phyloP scores from a whole-genome alignment of 352 stramenopile species.

The Globisporangium perplexum region DNA sequence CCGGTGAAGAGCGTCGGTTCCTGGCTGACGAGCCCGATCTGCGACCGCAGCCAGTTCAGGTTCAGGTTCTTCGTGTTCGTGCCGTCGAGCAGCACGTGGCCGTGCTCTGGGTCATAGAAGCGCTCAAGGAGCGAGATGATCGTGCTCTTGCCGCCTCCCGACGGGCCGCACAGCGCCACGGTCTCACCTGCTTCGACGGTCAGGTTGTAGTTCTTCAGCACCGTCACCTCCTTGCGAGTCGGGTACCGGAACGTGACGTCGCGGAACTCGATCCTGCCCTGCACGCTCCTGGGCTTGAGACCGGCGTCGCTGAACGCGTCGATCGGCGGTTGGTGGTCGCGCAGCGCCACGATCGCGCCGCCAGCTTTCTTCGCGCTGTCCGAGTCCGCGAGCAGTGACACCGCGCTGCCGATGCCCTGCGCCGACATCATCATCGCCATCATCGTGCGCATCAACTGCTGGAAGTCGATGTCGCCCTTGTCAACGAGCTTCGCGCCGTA shows the following conservation, averaged over 20 bases:
- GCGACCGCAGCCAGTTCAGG: constrained; percentile 19
- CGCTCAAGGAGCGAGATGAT: constrained; percentile 25
- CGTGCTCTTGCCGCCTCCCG: constrained; percentile 24
- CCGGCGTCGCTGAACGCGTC: constrained; percentile 7
- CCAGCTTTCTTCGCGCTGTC: constrained; percentile 28
- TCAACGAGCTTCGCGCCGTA: constrained; percentile 41
- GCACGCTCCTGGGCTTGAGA: constrained; percentile 4
- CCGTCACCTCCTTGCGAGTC: constrained; percentile 14
- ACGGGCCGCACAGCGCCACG: constrained; percentile 21
- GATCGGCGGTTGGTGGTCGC: constrained; percentile 2
- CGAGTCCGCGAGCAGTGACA: constrained; percentile 20
- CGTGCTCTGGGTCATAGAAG: constrained; percentile 22
- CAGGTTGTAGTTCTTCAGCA: constrained; percentile 17
- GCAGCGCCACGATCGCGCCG: constrained; percentile 9
- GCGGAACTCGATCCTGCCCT: constrained; percentile 18
- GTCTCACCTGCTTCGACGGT: constrained; percentile 19
- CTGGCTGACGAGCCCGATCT: constrained; percentile 43
- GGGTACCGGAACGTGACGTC: constrained; percentile 21
- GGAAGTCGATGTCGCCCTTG: constrained; percentile 31
- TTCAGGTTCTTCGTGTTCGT: constrained; percentile 17
- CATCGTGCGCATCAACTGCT: constrained; percentile 37
- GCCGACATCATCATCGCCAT: constrained; percentile 51
- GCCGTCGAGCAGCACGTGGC: constrained; percentile 18
- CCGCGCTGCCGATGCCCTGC: constrained; percentile 23
- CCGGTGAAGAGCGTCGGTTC: constrained; percentile 57